Evolutionary conservation across 2,329 filamentous ascomycete genomes (phyloP).

Genomic region (Pseudogymnoascus verrucosus): DNA sequence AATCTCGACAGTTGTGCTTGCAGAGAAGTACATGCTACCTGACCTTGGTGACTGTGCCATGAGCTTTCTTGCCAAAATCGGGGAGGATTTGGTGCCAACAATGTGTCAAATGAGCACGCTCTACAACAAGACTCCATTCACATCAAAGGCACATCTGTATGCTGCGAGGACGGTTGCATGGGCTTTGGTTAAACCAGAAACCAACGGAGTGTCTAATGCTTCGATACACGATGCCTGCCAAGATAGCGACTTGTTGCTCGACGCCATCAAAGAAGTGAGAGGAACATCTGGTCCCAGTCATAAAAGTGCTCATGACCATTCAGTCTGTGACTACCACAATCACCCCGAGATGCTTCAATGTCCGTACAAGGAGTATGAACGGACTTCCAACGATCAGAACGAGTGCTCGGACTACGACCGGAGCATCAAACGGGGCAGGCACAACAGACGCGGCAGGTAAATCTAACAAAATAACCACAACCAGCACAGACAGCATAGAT

Average conservation of each 20-base stretch:
- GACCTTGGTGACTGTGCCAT: slow-evolving; percentile 10
- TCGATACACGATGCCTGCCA: background rate
- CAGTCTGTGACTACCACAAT: background rate
- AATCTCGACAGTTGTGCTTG: background rate
- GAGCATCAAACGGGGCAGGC: too few relatives aligned
- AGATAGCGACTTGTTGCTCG: background rate
- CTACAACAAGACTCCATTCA: too few relatives aligned
- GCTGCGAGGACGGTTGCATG: background rate
- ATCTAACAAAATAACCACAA: too few relatives aligned
- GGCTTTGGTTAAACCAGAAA: background rate
- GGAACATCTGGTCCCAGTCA: background rate
- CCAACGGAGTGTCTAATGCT: background rate
- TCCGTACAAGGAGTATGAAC: too few relatives aligned
- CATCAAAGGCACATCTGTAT: too few relatives aligned
- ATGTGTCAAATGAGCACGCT: background rate
- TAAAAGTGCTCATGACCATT: background rate
- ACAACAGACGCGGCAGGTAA: too few relatives aligned
- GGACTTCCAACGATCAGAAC: too few relatives aligned
- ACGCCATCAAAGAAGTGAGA: background rate
- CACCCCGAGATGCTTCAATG: too few relatives aligned
- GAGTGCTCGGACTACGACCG: too few relatives aligned
- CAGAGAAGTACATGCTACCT: slow-evolving; percentile 10
- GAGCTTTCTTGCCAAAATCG: background rate
- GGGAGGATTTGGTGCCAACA: background rate
- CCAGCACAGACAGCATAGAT: too few relatives aligned